These are phyloP conservation scores for Populus alba DNA, from an alignment of 345 rosid species.

Conservation along the genomic window DNA sequence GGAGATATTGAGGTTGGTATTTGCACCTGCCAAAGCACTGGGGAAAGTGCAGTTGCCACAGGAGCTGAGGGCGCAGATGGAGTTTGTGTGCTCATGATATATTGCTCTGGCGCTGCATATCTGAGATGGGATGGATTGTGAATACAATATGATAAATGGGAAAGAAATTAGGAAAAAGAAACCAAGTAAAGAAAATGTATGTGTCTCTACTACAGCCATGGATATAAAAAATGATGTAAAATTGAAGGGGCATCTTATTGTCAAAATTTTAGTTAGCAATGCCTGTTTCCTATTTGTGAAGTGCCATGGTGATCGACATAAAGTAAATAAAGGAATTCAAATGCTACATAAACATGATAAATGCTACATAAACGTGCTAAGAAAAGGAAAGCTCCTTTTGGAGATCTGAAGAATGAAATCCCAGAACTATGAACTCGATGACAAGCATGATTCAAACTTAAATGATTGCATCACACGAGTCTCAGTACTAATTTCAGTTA, in stretches of 20 bases:
- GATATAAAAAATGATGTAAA: neutral
- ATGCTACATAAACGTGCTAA: neutral
- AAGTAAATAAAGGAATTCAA: neutral
- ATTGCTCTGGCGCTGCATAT: constrained; percentile 96
- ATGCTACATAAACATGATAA: neutral
- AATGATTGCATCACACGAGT: neutral
- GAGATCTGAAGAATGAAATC: neutral
- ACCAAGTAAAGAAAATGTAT: neutral
- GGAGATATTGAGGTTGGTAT: neutral
- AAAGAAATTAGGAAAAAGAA: neutral
- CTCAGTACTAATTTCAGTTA: neutral
- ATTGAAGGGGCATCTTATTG: no score
- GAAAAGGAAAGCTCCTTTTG: neutral
- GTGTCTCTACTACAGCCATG: neutral
- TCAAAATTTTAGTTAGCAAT: neutral
- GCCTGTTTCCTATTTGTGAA: neutral
- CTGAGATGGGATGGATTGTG: constrained; percentile 33
- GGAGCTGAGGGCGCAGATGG: constrained; percentile 99
- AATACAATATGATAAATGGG: neutral
- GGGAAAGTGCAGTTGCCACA: constrained; percentile 93
- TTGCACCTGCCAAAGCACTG: constrained; percentile 95
- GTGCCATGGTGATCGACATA: neutral
- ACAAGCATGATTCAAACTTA: neutral
- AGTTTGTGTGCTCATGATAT: constrained; percentile 99
- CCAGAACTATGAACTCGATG: neutral